phyloP scores from a whole-genome alignment of 768 basidiomycete genomes.

The Naganishia onofrii region DNA sequence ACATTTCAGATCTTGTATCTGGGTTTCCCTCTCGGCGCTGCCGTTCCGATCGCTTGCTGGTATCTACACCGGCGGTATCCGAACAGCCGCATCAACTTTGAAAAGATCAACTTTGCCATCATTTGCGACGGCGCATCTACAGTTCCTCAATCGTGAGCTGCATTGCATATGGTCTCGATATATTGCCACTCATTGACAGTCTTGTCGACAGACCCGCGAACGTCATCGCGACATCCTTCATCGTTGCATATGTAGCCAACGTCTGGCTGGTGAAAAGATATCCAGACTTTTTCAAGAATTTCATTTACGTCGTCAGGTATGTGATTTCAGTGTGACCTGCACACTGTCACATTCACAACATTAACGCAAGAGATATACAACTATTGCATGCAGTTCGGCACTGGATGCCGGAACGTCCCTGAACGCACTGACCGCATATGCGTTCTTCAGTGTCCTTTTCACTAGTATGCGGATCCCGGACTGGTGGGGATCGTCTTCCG shows the following conservation, averaged over 20 bases:
- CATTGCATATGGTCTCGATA: too few relatives aligned
- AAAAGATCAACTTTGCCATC: constrained; percentile 52
- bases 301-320: constrained; percentile 47
- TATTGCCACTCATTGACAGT: not conserved
- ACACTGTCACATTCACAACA: not conserved
- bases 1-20: constrained; percentile 21
- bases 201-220: constrained; percentile 44
- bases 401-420: constrained; percentile 51
- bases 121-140: constrained; percentile 49
- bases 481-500: constrained; percentile 49
- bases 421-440: constrained; percentile 47
- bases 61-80: constrained; percentile 49
- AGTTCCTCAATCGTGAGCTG: constrained; percentile 50
- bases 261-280: constrained; percentile 40
- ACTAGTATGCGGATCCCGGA: constrained; percentile 37
- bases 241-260: constrained; percentile 44
- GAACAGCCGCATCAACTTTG: constrained; percentile 34
- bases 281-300: constrained; percentile 40
- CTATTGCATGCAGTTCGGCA: constrained; percentile 39
- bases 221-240: constrained; percentile 45
- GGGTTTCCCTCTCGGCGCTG: constrained; percentile 46
- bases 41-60: constrained; percentile 43
- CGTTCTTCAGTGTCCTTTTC: constrained; percentile 47
- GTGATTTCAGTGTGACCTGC: constrained; percentile 3
- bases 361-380: not conserved